Evolutionary conservation across 495 filamentous ascomycete species (phyloP).

Genomic region (Trichoderma virens): DNA sequence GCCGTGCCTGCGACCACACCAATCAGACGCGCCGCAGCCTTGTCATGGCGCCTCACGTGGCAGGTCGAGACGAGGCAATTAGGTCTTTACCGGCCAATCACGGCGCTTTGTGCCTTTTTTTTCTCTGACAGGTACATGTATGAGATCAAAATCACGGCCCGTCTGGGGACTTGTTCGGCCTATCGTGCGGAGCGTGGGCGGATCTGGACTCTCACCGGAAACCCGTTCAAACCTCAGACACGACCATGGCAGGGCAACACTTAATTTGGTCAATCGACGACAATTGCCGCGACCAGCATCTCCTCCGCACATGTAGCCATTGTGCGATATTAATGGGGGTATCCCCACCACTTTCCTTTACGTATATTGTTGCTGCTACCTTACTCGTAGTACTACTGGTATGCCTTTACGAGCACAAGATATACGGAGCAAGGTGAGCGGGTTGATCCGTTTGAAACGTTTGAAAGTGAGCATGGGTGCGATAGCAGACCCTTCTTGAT

Average conservation of each 20-base stretch:
- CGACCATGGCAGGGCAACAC: not conserved
- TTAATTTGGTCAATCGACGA: not conserved
- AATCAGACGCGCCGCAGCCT: not conserved
- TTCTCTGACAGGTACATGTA: no score
- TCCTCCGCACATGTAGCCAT: not conserved
- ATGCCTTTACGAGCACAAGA: not conserved
- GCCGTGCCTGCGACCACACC: not conserved
- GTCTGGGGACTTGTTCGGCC: not conserved
- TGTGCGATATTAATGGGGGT: not conserved
- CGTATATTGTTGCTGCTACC: not conserved
- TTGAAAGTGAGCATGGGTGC: conserved; percentile 3
- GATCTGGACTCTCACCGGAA: not conserved
- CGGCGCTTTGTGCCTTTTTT: not conserved
- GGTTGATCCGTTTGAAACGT: conserved; percentile 6
- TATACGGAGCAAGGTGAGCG: not conserved
- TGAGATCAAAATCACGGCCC: no score
- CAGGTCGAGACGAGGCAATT: conserved; percentile 8
- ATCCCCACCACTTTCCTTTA: not conserved
- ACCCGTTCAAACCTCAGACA: not conserved
- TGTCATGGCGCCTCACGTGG: conserved; percentile 2
- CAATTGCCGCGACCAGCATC: not conserved
- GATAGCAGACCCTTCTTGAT: conserved; percentile 1
- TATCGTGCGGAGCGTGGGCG: not conserved
- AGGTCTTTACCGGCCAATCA: not conserved
- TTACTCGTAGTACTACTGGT: not conserved